phyloP scores from a whole-genome alignment of 177 flowering plant species.

The Vitis hybrid region DNA sequence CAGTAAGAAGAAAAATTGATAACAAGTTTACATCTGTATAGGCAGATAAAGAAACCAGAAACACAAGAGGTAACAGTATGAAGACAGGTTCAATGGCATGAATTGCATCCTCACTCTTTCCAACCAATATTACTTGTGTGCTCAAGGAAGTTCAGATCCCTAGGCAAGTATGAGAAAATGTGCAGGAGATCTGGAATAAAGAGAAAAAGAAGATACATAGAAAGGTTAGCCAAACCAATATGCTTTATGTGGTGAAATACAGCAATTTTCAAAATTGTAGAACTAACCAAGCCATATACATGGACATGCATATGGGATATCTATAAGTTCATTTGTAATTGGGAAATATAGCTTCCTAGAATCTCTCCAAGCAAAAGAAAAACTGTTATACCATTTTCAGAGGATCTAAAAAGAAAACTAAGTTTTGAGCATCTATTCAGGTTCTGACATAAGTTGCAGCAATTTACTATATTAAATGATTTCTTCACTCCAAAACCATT shows the following conservation, averaged over 20 bases:
- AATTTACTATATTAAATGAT: no score
- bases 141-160: slow-evolving; percentile 85
- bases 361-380: no score
- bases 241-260: background rate
- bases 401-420: no score
- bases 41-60: slow-evolving; percentile 2
- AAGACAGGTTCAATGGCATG: background rate
- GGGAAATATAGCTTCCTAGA: no score
- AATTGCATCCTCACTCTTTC: slow-evolving; percentile 74
- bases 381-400: no score
- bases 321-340: background rate
- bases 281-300: background rate
- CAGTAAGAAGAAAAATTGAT: slow-evolving; percentile 3
- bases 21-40: background rate
- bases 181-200: slow-evolving; percentile 68
- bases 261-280: background rate
- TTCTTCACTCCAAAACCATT: no score
- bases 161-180: slow-evolving; percentile 75
- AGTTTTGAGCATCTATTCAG: no score
- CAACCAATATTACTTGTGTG: slow-evolving; percentile 80
- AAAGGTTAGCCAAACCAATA: slow-evolving; percentile 7
- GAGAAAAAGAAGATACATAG: background rate
- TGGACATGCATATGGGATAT: background rate
- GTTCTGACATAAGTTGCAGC: no score
- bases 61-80: background rate